phyloP scores from a whole-genome alignment of 441 rosid species.

The Aleurites moluccanus region DNA sequence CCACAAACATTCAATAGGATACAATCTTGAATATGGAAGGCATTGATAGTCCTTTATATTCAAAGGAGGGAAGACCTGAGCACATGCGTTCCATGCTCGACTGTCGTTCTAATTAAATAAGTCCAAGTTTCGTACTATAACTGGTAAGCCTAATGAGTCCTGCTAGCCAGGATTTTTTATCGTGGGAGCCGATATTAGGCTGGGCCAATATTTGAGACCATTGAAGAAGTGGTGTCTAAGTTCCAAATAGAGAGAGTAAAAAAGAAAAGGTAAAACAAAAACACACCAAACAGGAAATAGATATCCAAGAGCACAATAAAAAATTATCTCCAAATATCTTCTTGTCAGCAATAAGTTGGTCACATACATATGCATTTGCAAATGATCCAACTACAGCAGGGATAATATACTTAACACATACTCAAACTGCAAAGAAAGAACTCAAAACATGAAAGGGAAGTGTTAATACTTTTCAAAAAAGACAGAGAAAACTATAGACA shows the following conservation, averaged over 20 bases:
- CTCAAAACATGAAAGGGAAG: not conserved
- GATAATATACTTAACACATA: constrained; percentile 59
- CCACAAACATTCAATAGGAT: too few relatives aligned
- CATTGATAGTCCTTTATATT: too few relatives aligned
- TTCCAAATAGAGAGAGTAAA: not conserved
- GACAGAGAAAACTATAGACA: not conserved
- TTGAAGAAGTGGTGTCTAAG: constrained; percentile 63
- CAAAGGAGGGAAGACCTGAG: too few relatives aligned
- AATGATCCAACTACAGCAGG: constrained; percentile 59
- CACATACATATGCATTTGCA: constrained; percentile 56
- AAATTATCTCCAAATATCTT: constrained; percentile 83
- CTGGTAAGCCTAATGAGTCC: too few relatives aligned
- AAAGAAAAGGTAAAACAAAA: not conserved
- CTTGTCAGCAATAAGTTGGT: constrained; percentile 49
- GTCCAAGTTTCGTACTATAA: too few relatives aligned
- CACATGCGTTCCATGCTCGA: too few relatives aligned
- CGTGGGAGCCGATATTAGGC: too few relatives aligned
- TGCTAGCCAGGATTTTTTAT: too few relatives aligned
- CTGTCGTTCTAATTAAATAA: too few relatives aligned
- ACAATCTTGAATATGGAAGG: too few relatives aligned
- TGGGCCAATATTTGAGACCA: constrained; percentile 55
- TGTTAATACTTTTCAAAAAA: not conserved
- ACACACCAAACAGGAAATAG: not conserved
- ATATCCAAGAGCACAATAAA: not conserved
- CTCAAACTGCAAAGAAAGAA: constrained; percentile 32